Base-by-base conservation (phyloP, 2,329 filamentous ascomycete genomes). In the Alternaria novae-zelandiae region DNA sequence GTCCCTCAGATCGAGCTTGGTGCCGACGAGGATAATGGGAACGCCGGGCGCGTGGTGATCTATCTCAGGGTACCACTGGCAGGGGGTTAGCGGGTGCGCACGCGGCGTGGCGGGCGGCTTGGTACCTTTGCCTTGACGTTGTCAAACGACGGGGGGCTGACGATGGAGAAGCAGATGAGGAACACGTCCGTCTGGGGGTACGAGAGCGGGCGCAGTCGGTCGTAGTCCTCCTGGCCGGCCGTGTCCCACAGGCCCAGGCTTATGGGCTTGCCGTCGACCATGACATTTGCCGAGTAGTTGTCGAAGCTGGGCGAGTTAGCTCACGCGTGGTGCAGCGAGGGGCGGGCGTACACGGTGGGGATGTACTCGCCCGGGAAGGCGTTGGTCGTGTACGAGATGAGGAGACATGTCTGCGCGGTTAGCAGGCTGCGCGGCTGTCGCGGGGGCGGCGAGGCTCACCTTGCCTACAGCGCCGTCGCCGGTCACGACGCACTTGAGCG, bases 331-430 rank as follows among this genome's bases (percentile, higher is more conserved):
- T 15, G 11, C 23, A n/a, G 41, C 11, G 25, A 53, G 47, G 59
- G 47, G 15, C 36, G 43, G 30, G 70, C 91, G 82, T 84, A 96
- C 92, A 99, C 96, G 75, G 96, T 99, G 72, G 96, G 96, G 75
- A 99, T 98, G 83, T 99, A 99, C 87, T 99, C 96, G 82, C 96
- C 96, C n/a, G 96, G 96, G 82, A 99, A 99, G 70, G 96, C 96
- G 85, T 98, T 99, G 69, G 96, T 99, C 69, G 96, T 98, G 85
- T 99, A 99, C 57, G 95, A 98, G 81, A 99, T 99, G 76, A 99
- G 90, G 64, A 99, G 90, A 86, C 96, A 99, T 87, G 96, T 99
- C 95, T 97, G 73, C 25, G 47, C 51, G 15, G 68, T 80, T 70
- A 82, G 75, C 67, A 64, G 57, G n/a, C 36, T 23, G 57, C n/a